A percentile compares a stretch with the other conserved stretches of the same genome.
Conservation (phyloP, 768 basidiomycete species). For the Floccularia luteovirens region DNA sequence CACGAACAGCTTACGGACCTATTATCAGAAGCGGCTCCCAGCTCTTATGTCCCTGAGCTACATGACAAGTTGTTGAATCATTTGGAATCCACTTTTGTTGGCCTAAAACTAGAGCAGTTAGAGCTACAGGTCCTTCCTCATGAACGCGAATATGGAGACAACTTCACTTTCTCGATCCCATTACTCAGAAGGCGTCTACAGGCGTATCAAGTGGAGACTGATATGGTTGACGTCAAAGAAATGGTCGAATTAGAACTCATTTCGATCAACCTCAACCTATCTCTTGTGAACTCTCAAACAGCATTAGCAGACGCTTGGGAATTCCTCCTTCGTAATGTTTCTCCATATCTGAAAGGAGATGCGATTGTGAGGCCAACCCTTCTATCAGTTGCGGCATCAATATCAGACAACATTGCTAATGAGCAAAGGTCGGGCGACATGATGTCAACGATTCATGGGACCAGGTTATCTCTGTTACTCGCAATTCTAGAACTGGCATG, state of each 20-base stretch:
- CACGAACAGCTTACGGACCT: conserved; percentile 62
- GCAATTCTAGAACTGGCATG: conserved; percentile 75
- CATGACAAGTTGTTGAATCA: conserved; percentile 52
- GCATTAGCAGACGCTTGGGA: conserved; percentile 76
- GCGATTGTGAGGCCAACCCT: conserved; percentile 45
- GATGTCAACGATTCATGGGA: conserved; percentile 75
- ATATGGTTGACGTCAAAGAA: conserved; percentile 33
- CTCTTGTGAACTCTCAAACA: conserved; percentile 73
- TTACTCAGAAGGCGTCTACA: conserved; percentile 56
- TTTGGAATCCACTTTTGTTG: conserved; percentile 45
- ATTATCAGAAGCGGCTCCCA: conserved; percentile 61
- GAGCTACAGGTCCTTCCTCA: conserved; percentile 51
- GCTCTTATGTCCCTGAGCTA: conserved; percentile 64
- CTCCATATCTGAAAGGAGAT: conserved; percentile 60
- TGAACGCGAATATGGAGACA: conserved; percentile 74
- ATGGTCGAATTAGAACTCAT: conserved; percentile 50
- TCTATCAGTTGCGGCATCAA: conserved; percentile 48
- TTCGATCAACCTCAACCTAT: conserved; percentile 83
- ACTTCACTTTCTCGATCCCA: conserved; percentile 63
- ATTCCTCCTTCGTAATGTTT: conserved; percentile 53
- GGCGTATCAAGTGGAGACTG: conserved; percentile 33
- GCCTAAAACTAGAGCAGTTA: conserved; percentile 58
- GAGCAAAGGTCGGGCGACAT: conserved; percentile 77
- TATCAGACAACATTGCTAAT: conserved; percentile 57
- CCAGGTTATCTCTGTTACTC: conserved; percentile 66